Conservation (phyloP, 2,329 filamentous ascomycete genomes). For the Penicillium paneum region DNA sequence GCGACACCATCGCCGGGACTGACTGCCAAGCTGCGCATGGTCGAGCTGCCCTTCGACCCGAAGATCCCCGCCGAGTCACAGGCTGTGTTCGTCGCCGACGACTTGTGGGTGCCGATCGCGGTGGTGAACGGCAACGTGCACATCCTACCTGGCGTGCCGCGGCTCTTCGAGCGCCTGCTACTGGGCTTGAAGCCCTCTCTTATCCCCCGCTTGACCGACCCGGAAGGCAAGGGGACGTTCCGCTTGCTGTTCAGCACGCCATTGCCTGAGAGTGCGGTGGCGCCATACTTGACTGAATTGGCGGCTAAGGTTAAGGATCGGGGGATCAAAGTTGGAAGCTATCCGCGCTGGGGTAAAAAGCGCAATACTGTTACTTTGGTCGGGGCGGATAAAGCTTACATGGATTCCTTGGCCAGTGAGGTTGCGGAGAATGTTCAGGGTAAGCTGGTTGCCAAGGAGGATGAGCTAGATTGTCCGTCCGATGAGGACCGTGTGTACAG, state of each 20-base stretch:
- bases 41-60: conserved; percentile 75
- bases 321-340: conserved; percentile 91
- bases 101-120: conserved; percentile 85
- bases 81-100: conserved; percentile 72
- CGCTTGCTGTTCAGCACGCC: conserved; percentile 84
- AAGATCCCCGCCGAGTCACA: conserved; percentile 64
- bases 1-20: conserved; percentile 73
- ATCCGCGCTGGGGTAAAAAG: conserved; percentile 86
- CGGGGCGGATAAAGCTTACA: conserved; percentile 66
- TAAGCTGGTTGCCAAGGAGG: conserved; percentile 65
- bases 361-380: conserved; percentile 89
- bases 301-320: conserved; percentile 68
- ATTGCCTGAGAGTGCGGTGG: conserved; percentile 78
- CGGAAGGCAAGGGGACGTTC: conserved; percentile 74
- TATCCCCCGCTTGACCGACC: conserved; percentile 69
- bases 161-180: conserved; percentile 75
- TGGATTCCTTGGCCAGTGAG: conserved; percentile 75
- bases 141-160: conserved; percentile 85
- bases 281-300: conserved; percentile 75
- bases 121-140: conserved; percentile 92
- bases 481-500: conserved; percentile 24
- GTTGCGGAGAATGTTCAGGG: conserved; percentile 76
- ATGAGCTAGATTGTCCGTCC: conserved; percentile 59
- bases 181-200: conserved; percentile 71
- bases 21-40: conserved; percentile 85